phyloP scores from a whole-genome alignment of 73 alveolate species.

The Stentor coeruleus region DNA sequence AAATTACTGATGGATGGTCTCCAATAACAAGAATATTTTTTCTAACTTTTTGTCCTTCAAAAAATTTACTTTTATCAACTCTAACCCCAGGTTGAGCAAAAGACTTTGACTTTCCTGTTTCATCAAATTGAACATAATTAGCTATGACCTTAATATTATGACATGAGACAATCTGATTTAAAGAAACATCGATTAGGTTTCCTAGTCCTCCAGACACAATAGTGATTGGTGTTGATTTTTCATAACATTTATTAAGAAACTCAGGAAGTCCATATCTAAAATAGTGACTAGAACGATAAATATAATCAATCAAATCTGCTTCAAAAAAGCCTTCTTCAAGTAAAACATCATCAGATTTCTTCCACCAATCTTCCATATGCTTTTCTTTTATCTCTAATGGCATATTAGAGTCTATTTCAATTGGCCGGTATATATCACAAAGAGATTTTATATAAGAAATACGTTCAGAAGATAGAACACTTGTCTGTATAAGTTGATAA shows the following conservation, averaged over 20 bases:
- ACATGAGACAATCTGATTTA: neutral
- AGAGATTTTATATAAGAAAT: neutral
- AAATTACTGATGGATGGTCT: neutral
- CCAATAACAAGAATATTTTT: neutral
- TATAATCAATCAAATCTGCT: neutral
- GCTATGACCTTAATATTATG: neutral
- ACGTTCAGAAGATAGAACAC: neutral
- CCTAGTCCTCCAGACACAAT: conserved; percentile 25
- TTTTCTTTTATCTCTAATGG: neutral
- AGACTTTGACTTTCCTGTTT: neutral
- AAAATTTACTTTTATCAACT: neutral
- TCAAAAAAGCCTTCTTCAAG: neutral
- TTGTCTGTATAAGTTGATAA: neutral
- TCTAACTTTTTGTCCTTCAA: neutral
- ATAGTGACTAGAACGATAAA: neutral
- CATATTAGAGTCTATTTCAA: conserved; percentile 1
- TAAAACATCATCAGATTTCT: neutral
- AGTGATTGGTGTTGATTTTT: neutral
- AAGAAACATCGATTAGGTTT: neutral
- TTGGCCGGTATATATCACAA: neutral
- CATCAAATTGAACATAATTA: neutral
- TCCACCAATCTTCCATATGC: conserved; percentile 18
- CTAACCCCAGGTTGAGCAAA: conserved; percentile 8
- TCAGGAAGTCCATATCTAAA: conserved; percentile 1
- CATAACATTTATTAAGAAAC: neutral